Base-by-base conservation (phyloP, 2,329 filamentous ascomycete species). In the Paraphaeosphaeria sporulosa region DNA sequence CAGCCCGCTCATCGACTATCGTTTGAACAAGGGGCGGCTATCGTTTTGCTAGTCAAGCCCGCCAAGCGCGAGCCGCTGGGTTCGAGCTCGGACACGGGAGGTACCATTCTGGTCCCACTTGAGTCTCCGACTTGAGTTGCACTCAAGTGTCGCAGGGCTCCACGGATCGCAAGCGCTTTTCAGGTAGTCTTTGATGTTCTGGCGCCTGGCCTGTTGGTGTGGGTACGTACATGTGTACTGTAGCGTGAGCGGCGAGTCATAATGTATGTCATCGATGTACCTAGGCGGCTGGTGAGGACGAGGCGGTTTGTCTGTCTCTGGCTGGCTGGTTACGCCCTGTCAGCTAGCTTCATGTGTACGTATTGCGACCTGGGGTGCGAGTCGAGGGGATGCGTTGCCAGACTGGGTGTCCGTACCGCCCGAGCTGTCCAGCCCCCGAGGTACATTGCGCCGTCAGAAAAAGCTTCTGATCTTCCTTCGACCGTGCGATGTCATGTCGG, bases 11-110 rank as follows among this genome's bases (percentile, higher is more conserved):
- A 2, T 32, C 19, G 27, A 36, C 30, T 51, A 51, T 51, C 48
- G 48, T 51, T 52, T 43, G 50, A 52, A 40, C 50, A 52, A 42
- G 50, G 50, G 50, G 50, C 50, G 50, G 50, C 50, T 52, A 52
- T 52, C 50, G 47, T 49, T 49, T 49, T 49, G 47, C 47, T 34
- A 49, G 38, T 5, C 25, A 4, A 27, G 25, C 25, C 6, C 25
- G 25, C 25, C 25, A 27, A 27, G 25, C 25, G 15, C 15, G 7
- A 15, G 15, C 38, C 17, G 15, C 38, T n/a, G 7, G 38, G 6
- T 12, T 4, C 15, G 15, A 10, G 47, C 47, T 34, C 34, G 47
- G 47, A 34, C 47, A 50, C 23, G 47, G 38, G 38, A 40, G 38
- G 17, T n/a, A 40, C 38, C 30, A 32, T 32, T 32, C 38, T 40